Base-by-base conservation (phyloP, 495 filamentous ascomycete genomes). In the Aspergillus coremiiformis region DNA sequence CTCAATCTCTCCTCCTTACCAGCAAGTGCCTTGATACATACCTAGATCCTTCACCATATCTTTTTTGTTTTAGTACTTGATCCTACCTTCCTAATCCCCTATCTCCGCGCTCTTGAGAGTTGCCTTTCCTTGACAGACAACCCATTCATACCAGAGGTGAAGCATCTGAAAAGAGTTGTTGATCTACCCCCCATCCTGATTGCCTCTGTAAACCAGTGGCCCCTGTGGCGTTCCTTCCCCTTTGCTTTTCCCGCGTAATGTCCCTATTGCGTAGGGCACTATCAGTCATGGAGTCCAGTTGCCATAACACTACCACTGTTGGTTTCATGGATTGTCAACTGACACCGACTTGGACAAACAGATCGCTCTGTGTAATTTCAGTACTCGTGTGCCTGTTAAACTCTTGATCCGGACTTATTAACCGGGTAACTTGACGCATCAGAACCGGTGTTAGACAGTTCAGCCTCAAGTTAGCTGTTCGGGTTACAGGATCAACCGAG, bases 241-340 rank as follows among this genome's bases (percentile, higher is more conserved):
- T 15, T 15, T 15, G 29, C 43, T 33, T 39, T 48, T 21, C 55
- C 51, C 43, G 49, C 59, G 55, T 58, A 58, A 58, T 55, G 56
- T 54, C 52, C 45, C 49, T 49, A 57, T 60, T 54, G 54, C 52
- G 55, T 58, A 61, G 55, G 59, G 59, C 52, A 39, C 30, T 55
- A 45, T 55, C 41, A 21, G 51, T 41, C 44, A 30, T 37, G 39
- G n/a, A 47, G 41, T 53, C 47, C 48, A 46, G 43, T 48, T 48
- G 50, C 39, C 57, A 55, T 61, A 57, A 55, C 51, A 22, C 49
- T 49, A 45, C 27, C 47, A 32, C n/a, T n/a, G n/a, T 52, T 33
- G 39, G 44, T 39, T 51, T 53, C 44, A 32, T 52, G 54, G 48
- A 55, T 29, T 39, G 41, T 39, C 58, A 52, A 55, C 58, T 61